Conservation (phyloP, 106 monocot species). For the Platanthera guangdongensis region DNA sequence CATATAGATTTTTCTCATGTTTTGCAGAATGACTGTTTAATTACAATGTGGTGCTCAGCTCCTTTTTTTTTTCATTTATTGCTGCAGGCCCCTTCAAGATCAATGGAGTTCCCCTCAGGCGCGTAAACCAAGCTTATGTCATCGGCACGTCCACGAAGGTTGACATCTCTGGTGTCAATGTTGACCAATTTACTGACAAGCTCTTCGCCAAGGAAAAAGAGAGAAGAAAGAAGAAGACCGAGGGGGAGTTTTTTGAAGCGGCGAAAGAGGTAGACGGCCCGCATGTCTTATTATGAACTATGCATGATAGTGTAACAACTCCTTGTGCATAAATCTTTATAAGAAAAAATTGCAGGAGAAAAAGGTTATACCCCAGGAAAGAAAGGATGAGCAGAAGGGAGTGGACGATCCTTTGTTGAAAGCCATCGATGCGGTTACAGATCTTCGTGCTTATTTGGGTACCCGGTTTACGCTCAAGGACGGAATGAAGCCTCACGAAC, state of each 20-base stretch:
- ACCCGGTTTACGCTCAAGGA: constrained; percentile 47
- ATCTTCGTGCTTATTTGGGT: constrained; percentile 41
- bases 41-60: too few species aligned
- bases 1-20: too few species aligned
- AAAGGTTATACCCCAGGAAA: constrained; percentile 38
- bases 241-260: constrained; percentile 50
- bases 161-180: constrained; percentile 45
- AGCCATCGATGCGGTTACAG: constrained; percentile 48
- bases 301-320: neutral
- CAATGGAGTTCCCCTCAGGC: constrained; percentile 53
- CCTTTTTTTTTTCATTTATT: too few species aligned
- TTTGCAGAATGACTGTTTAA: too few species aligned
- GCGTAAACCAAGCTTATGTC: constrained; percentile 52
- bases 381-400: constrained; percentile 64
- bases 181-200: constrained; percentile 44
- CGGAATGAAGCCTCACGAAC: constrained; percentile 70
- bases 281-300: neutral
- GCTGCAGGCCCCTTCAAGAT: constrained; percentile 36
- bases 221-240: constrained; percentile 50
- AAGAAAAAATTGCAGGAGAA: constrained; percentile 16
- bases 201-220: constrained; percentile 56
- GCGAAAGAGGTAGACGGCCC: constrained; percentile 33
- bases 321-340: neutral
- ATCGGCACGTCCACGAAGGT: constrained; percentile 64
- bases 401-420: constrained; percentile 52